Evolutionary conservation across 176 grass and related monocot genomes (phyloP).

Genomic region (Eragrostis nindensis): DNA sequence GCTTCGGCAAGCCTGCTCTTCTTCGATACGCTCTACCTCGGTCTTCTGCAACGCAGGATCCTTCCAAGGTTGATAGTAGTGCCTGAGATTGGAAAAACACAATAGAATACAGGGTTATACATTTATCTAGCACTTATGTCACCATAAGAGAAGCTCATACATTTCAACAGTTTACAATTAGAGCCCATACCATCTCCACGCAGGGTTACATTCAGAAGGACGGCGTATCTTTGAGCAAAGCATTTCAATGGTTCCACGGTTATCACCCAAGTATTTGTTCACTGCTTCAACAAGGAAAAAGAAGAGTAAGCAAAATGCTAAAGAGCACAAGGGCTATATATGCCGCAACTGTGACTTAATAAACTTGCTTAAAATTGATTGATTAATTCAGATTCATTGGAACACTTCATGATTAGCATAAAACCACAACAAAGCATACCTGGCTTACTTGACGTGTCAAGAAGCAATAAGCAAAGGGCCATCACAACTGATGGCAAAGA

Average conservation of each 20-base stretch:
- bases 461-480: constrained; percentile 69
- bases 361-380: background rate
- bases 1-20: constrained; percentile 76
- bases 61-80: constrained; percentile 80
- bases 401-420: constrained; percentile 11
- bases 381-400: background rate
- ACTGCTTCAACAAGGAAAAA: constrained; percentile 44
- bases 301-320: background rate
- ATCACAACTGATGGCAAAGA: constrained; percentile 62
- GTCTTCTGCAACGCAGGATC: constrained; percentile 45
- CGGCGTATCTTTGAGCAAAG: constrained; percentile 73
- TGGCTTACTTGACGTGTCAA: constrained; percentile 45
- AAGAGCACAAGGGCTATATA: background rate
- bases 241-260: constrained; percentile 45
- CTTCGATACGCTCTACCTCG: constrained; percentile 58
- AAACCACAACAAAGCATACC: constrained; percentile 44
- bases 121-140: background rate
- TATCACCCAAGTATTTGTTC: constrained; percentile 46
- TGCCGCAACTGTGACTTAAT: background rate
- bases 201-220: constrained; percentile 67
- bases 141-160: background rate
- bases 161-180: background rate
- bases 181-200: constrained; percentile 86
- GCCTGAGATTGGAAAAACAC: constrained; percentile 48
- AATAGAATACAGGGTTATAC: background rate